Evolutionary conservation across 2,329 filamentous ascomycete species (phyloP).

Genomic region (Zymoseptoria passerinii): DNA sequence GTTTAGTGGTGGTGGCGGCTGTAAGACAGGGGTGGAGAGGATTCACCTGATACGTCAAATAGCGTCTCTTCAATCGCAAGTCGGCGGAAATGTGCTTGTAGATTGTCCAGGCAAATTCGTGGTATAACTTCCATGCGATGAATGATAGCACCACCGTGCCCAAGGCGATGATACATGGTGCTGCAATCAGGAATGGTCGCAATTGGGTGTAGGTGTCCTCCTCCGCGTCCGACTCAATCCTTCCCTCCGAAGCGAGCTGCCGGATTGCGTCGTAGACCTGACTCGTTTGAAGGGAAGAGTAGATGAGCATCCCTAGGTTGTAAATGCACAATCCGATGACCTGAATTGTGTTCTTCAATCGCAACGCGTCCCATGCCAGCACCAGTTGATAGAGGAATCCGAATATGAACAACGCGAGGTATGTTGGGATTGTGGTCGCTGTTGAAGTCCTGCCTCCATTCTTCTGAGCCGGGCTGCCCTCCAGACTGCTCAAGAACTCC

Average conservation of each 20-base stretch:
- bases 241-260: constrained; percentile 40
- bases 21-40: constrained; percentile 12
- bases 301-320: constrained; percentile 84
- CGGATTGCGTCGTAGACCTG: constrained; percentile 72
- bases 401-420: constrained; percentile 93
- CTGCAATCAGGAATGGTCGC: constrained; percentile 70
- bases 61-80: constrained; percentile 91
- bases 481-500: constrained; percentile 62
- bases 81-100: constrained; percentile 99
- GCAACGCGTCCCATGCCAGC: constrained; percentile 85
- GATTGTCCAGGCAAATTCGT: constrained; percentile 98
- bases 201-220: constrained; percentile 59
- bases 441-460: constrained; percentile 7
- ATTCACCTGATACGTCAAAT: constrained; percentile 86
- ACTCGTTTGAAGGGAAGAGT: constrained; percentile 85
- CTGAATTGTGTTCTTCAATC: constrained; percentile 96
- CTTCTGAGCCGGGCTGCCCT: constrained; percentile 10
- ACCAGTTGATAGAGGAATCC: constrained; percentile 88
- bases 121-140: constrained; percentile 89
- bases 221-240: constrained; percentile 35
- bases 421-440: constrained; percentile 69
- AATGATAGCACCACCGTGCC: constrained; percentile 65
- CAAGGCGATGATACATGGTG: constrained; percentile 74
- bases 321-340: constrained; percentile 90
- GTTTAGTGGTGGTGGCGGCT: constrained; percentile 11